Conservation (phyloP, 164 flowering plant genomes). For the Brasenia schreberi region DNA sequence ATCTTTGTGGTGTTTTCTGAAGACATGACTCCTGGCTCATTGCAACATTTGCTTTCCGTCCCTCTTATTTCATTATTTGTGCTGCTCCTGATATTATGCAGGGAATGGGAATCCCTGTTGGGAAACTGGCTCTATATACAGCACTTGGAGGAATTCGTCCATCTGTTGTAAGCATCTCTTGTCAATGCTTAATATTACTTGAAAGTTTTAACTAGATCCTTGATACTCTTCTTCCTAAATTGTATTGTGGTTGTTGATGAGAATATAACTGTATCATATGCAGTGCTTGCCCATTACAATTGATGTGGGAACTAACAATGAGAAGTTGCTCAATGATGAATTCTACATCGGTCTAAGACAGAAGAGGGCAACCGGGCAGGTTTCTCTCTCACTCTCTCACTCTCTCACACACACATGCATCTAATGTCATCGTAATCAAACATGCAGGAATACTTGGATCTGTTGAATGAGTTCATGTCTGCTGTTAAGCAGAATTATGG, state of each 20-base stretch:
- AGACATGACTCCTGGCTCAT: too few relatives aligned
- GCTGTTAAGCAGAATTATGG: conserved; percentile 85
- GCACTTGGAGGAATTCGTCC: conserved; percentile 89
- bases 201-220: background rate
- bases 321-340: conserved; percentile 62
- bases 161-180: conserved; percentile 44
- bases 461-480: conserved; percentile 67
- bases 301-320: conserved; percentile 86
- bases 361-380: conserved; percentile 80
- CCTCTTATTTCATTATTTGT: too few relatives aligned
- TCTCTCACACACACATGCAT: background rate
- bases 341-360: conserved; percentile 80
- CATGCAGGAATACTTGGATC: conserved; percentile 62
- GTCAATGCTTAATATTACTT: background rate
- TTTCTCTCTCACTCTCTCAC: conserved; percentile 1
- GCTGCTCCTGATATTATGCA: too few relatives aligned
- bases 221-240: background rate
- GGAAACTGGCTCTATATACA: conserved; percentile 72
- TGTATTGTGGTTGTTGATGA: background rate
- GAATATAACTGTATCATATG: background rate
- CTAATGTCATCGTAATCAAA: background rate
- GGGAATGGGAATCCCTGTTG: conserved; percentile 97
- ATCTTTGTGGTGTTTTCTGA: too few relatives aligned
- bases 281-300: conserved; percentile 80
- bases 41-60: too few relatives aligned